Evolutionary conservation across 805 yeast genomes (phyloP).

Genomic region (Teunomyces aglyptinius): DNA sequence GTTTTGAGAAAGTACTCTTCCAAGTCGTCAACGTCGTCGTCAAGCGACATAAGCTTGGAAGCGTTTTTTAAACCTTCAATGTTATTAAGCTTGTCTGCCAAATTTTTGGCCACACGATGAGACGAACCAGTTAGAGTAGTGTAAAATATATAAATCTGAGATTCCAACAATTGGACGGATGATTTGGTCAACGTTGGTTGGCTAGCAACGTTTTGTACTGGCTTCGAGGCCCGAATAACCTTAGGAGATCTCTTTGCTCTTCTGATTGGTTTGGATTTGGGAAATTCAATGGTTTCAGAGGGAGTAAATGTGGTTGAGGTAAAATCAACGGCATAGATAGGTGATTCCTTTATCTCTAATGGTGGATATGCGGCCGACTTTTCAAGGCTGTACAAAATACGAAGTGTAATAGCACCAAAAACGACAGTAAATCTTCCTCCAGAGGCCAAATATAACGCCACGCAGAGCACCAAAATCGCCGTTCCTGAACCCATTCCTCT

Average conservation of each 20-base stretch:
- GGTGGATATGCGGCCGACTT: background rate
- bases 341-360: constrained; percentile 18
- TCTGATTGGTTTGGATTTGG: constrained; percentile 16
- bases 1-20: constrained; percentile 76
- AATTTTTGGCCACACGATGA: constrained; percentile 59
- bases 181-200: constrained; percentile 40
- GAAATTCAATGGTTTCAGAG: constrained; percentile 17
- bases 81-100: constrained; percentile 40
- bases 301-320: constrained; percentile 34
- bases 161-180: constrained; percentile 42
- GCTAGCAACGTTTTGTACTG: constrained; percentile 16
- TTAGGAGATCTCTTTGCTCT: constrained; percentile 38
- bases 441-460: constrained; percentile 29
- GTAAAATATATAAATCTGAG: constrained; percentile 69
- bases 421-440: constrained; percentile 44
- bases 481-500: constrained; percentile 11
- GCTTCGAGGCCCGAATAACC: constrained; percentile 39
- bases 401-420: background rate
- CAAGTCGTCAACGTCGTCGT: constrained; percentile 77
- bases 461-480: constrained; percentile 18
- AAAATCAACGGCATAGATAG: constrained; percentile 43
- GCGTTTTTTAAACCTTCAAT: constrained; percentile 23
- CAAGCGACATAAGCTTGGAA: constrained; percentile 65
- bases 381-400: background rate
- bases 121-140: constrained; percentile 86